phyloP scores from a whole-genome alignment of 805 yeast genomes.

The Suhomyces sp. region DNA sequence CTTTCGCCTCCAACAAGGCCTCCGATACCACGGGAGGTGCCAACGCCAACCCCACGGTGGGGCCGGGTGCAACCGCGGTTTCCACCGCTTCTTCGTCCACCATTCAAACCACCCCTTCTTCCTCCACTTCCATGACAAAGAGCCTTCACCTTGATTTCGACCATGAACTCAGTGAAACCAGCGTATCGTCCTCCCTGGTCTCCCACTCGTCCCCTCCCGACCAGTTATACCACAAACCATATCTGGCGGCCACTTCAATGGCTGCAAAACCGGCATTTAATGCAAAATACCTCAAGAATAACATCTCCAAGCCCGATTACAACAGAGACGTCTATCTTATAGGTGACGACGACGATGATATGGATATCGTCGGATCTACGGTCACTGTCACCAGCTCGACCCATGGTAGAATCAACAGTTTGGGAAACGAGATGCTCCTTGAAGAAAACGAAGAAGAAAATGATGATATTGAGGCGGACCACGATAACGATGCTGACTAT shows the following conservation, averaged over 20 bases:
- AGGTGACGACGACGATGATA: slow-evolving; percentile 12
- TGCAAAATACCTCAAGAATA: slow-evolving; percentile 9
- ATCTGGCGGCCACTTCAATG: not conserved
- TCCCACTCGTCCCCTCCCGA: slow-evolving; percentile 5
- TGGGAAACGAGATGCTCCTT: slow-evolving; percentile 1
- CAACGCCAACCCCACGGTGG: not conserved
- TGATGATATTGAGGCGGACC: slow-evolving; percentile 19
- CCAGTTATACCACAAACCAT: not conserved
- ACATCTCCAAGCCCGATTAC: not conserved
- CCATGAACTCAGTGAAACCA: slow-evolving; percentile 8
- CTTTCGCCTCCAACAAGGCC: slow-evolving; percentile 23
- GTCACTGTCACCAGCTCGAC: not conserved
- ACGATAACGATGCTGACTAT: not conserved
- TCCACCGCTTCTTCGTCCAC: not conserved
- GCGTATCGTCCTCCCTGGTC: slow-evolving; percentile 6
- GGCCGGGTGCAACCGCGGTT: slow-evolving; percentile 6
- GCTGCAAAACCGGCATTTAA: slow-evolving; percentile 6
- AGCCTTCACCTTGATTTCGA: slow-evolving; percentile 7
- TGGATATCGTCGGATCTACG: slow-evolving; percentile 6
- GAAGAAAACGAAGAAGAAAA: slow-evolving; percentile 14
- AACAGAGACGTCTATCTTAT: slow-evolving; percentile 7
- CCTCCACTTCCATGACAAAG: slow-evolving; percentile 4
- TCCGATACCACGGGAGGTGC: slow-evolving; percentile 8
- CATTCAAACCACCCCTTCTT: not conserved
- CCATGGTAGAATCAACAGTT: not conserved